Percentiles rank a stretch among this genome's conserved stretches.
These are phyloP conservation scores for Nepenthes alata DNA, from an alignment of 179 eudicot genomes.

Conservation along the genomic window DNA sequence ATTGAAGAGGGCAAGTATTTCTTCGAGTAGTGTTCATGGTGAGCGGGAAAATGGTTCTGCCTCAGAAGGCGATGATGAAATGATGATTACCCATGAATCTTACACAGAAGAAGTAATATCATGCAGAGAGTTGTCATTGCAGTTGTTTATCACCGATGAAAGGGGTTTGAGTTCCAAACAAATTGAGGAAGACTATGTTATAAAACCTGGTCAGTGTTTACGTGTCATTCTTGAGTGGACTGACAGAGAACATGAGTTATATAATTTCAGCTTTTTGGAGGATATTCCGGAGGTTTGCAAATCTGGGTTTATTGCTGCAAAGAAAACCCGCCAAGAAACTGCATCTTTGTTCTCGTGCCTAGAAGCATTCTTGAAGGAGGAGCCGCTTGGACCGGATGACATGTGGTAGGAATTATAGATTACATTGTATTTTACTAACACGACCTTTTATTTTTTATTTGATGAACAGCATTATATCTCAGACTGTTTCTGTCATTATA, in stretches of 20 bases:
- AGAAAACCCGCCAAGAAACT: constrained; percentile 88
- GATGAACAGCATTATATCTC: neutral
- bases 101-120: constrained; percentile 18
- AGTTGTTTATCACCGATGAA: constrained; percentile 43
- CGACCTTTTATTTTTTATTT: neutral
- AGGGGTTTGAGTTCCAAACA: constrained; percentile 36
- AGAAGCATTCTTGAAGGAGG: constrained; percentile 94
- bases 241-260: constrained; percentile 37
- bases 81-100: constrained; percentile 13
- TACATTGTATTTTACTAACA: neutral
- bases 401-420: constrained; percentile 60
- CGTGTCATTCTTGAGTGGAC: constrained; percentile 72
- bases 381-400: constrained; percentile 97
- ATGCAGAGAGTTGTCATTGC: constrained; percentile 28
- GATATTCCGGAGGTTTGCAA: constrained; percentile 82
- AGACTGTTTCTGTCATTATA: neutral
- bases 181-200: constrained; percentile 36
- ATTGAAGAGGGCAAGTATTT: constrained; percentile 32
- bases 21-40: constrained; percentile 10
- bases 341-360: constrained; percentile 81
- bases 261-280: constrained; percentile 58
- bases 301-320: constrained; percentile 44
- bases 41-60: constrained; percentile 29
- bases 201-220: constrained; percentile 21
- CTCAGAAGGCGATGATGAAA: constrained; percentile 22